phyloP scores from a whole-genome alignment of 352 stramenopile genomes.

The Blastocystis sp. region DNA sequence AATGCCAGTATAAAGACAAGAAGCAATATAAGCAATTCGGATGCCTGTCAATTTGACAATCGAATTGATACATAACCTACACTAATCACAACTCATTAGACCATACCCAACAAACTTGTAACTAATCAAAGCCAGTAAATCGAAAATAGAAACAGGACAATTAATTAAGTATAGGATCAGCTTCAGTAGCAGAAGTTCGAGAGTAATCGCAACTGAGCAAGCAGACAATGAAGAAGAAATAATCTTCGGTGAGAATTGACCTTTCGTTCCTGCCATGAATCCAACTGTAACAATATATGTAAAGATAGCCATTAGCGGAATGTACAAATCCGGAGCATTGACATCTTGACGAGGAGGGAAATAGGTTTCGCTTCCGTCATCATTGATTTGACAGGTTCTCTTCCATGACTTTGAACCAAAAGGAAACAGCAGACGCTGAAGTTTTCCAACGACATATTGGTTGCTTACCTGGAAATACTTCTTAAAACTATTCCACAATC shows the following conservation, averaged over 20 bases:
- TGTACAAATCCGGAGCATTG: constrained; percentile 95
- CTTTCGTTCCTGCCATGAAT: constrained; percentile 84
- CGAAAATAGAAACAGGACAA: constrained; percentile 76
- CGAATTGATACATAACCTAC: constrained; percentile 51
- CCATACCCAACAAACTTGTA: constrained; percentile 95
- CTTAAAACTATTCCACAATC: constrained; percentile 61
- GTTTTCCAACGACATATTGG: constrained; percentile 63
- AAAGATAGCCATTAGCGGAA: constrained; percentile 94
- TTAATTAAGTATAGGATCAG: constrained; percentile 76
- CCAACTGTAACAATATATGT: constrained; percentile 95
- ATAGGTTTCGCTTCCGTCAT: constrained; percentile 70
- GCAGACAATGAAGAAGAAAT: constrained; percentile 24
- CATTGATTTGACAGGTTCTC: neutral
- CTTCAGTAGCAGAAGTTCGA: constrained; percentile 75
- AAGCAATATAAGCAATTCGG: neutral
- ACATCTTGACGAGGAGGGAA: constrained; percentile 84
- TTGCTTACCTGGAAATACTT: constrained; percentile 67
- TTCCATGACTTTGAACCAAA: constrained; percentile 78
- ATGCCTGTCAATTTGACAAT: constrained; percentile 19
- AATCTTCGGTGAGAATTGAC: constrained; percentile 69
- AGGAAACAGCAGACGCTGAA: constrained; percentile 71
- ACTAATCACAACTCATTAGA: neutral
- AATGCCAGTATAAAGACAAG: constrained; percentile 62
- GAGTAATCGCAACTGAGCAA: neutral
- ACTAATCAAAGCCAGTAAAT: constrained; percentile 89